phyloP scores from a whole-genome alignment of 441 rosid species.

The Lagerstroemia fauriei region DNA sequence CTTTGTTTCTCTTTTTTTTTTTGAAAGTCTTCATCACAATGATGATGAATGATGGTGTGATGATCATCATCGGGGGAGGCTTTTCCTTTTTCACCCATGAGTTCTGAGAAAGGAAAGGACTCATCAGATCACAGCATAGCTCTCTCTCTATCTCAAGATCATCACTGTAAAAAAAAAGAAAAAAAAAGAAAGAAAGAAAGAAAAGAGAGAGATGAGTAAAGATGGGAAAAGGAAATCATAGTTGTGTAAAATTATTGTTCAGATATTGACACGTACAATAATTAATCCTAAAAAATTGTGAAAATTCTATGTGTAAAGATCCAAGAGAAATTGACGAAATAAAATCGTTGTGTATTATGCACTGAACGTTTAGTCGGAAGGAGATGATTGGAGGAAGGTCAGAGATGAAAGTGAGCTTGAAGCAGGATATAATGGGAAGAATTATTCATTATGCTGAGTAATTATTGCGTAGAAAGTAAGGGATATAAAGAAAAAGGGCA shows the following conservation, averaged over 20 bases:
- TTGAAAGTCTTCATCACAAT: too few relatives aligned
- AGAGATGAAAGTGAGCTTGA: constrained; percentile 2
- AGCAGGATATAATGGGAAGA: neutral
- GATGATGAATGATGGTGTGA: neutral
- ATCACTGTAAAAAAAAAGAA: neutral
- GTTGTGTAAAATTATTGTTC: too few relatives aligned
- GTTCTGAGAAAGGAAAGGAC: neutral
- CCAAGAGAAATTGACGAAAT: too few relatives aligned
- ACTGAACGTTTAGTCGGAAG: too few relatives aligned
- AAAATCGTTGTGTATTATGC: too few relatives aligned
- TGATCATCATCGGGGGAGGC: neutral
- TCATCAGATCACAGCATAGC: neutral
- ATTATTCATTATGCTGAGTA: constrained; percentile 3
- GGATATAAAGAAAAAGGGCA: constrained; percentile 19
- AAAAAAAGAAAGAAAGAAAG: neutral
- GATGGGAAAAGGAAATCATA: neutral
- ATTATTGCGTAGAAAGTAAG: constrained; percentile 23
- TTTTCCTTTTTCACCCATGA: neutral
- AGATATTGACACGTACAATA: too few relatives aligned
- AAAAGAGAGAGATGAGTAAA: neutral
- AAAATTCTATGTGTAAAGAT: too few relatives aligned
- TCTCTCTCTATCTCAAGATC: neutral
- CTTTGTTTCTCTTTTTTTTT: too few relatives aligned
- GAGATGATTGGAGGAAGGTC: neutral
- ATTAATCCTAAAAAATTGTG: too few relatives aligned